These are phyloP conservation scores for Thermomyces lanuginosus DNA, from an alignment of 2,329 filamentous ascomycete species.

Conservation along the genomic window DNA sequence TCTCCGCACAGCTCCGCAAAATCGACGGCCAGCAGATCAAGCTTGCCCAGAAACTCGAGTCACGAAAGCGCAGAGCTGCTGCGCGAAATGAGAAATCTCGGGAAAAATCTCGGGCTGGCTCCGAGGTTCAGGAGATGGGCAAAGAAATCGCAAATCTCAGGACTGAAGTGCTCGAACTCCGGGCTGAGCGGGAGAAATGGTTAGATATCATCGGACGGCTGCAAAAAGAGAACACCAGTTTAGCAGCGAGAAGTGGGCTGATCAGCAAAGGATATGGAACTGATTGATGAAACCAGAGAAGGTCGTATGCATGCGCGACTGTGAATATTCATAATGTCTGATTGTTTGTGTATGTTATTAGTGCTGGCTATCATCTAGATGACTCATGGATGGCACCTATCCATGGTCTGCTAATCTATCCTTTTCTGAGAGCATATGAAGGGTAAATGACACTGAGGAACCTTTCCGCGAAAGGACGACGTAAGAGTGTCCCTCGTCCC, in stretches of 20 bases:
- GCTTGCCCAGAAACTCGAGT: conserved; percentile 23
- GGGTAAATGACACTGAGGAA: too few species aligned
- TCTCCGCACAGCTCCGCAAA: conserved; percentile 25
- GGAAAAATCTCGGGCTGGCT: conserved; percentile 26
- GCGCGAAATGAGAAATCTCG: conserved; percentile 29
- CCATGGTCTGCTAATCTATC: too few species aligned
- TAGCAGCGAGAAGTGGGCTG: conserved; percentile 14
- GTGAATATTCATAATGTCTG: too few species aligned
- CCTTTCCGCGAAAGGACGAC: too few species aligned
- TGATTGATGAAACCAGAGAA: too few species aligned
- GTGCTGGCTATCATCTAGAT: too few species aligned
- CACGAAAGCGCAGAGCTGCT: conserved; percentile 20
- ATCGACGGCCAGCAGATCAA: conserved; percentile 27
- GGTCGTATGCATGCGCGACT: too few species aligned
- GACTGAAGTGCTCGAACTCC: conserved; percentile 32
- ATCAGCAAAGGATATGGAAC: conserved; percentile 1
- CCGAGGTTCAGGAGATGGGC: conserved; percentile 32
- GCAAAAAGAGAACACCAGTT: conserved; percentile 40
- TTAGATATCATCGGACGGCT: conserved; percentile 36
- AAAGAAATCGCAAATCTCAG: conserved; percentile 31
- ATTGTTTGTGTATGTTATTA: too few species aligned
- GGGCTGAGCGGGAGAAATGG: conserved; percentile 35
- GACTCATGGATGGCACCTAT: too few species aligned
- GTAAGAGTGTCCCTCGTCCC: too few species aligned
- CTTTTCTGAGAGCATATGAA: too few species aligned